Evolutionary conservation across 805 yeast genomes (phyloP), one percentile per base, ranked within the genome.

Genomic region (Groenewaldozyma tartarivorans): DNA sequence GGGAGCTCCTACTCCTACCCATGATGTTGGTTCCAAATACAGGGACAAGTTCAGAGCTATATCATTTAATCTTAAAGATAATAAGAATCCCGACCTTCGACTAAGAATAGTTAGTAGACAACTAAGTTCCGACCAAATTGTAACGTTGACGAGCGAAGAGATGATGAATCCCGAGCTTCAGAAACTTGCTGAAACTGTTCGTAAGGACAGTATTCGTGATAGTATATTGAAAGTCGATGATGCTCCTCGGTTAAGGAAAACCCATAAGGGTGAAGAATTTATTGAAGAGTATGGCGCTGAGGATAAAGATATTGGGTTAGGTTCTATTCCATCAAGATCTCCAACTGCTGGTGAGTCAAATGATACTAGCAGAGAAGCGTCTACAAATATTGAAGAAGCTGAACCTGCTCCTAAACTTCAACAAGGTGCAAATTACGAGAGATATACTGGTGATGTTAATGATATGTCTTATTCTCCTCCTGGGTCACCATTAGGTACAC

Each of bases 201-300:
- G 81, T 39, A 74, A 74, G 44, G 82, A 82, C 56, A 73, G 80
- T 26, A 74, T 83, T 41, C 68, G 76, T 21, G 78, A 81, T 42
- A 71, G 82, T 15, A 81, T 87, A 11, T 62, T 87, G 38, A 77
- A 78, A 33, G 69, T 61, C 19, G 75, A 72, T 29, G 71, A 67
- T 31, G 75, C 68, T 24, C 86, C 86, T 15, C 70, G 78, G 35
- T 75, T 84, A 48, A 69, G 85, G 49, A 70, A 86, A 52, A 84
- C 95, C 2, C 95, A 86, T 57, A 83, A 81, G 57, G 95, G 96
- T 20, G 95, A 87, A 46, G 88, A 82, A 54, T 58, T 82, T n/a
- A 69, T 84, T 4, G 94, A 81, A 42, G 49, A 35, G 4, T 34
- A 29, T 17, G 47, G 30, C 20, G 11, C 13, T 32, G 29, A 33